Evolutionary conservation across 306 rosid genomes (phyloP).

Genomic region (Hippophae rhamnoides): DNA sequence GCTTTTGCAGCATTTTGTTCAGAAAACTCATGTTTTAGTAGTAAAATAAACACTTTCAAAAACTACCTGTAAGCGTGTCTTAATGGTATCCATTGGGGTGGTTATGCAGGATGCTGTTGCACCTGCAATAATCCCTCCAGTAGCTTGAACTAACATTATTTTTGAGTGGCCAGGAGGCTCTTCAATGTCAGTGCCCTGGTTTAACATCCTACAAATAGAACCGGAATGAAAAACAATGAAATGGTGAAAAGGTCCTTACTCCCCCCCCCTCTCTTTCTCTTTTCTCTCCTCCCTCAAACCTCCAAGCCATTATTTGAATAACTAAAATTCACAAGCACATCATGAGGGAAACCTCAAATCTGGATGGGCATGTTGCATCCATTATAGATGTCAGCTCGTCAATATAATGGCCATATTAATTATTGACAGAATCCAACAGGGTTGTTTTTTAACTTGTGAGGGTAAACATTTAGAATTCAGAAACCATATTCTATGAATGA

Average conservation of each 20-base stretch:
- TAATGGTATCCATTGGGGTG: slow-evolving; percentile 86
- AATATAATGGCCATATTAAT: background rate
- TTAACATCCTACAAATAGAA: slow-evolving; percentile 39
- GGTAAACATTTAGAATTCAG: too few relatives aligned
- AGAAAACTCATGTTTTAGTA: background rate
- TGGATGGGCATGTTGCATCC: background rate
- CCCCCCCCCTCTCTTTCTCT: background rate
- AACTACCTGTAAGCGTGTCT: slow-evolving; percentile 85
- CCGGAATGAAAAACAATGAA: slow-evolving; percentile 2
- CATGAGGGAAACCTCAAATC: background rate
- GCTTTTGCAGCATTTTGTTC: background rate
- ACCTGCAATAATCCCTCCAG: slow-evolving; percentile 77
- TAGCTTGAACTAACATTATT: slow-evolving; percentile 65
- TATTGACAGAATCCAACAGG: too few relatives aligned
- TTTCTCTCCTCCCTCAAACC: background rate
- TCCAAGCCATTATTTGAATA: background rate
- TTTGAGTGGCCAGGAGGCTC: slow-evolving; percentile 39
- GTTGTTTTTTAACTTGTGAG: too few relatives aligned
- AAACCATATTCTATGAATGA: too few relatives aligned
- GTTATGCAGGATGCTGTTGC: slow-evolving; percentile 84
- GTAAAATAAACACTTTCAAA: background rate
- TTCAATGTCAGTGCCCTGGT: slow-evolving; percentile 16
- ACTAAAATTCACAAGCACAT: background rate
- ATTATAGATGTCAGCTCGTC: slow-evolving; percentile 5
- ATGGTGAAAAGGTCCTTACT: slow-evolving; percentile 3